Evolutionary conservation across 2,329 filamentous ascomycete genomes (phyloP).

Genomic region (Cladosporium sp.): DNA sequence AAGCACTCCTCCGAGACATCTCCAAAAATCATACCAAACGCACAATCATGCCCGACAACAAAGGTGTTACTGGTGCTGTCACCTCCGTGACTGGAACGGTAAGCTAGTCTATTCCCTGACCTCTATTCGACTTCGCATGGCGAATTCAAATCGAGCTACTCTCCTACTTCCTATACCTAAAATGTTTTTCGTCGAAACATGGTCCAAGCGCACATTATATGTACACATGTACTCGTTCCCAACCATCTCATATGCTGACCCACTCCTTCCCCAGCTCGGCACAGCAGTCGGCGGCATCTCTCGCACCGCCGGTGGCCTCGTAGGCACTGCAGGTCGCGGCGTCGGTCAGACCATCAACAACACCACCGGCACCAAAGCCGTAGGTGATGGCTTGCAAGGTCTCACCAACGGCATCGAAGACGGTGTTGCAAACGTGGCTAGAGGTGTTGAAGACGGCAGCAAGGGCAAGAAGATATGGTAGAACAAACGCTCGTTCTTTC

Average conservation of each 20-base stretch:
- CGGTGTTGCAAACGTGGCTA: conserved; percentile 33
- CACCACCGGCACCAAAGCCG: conserved; percentile 39
- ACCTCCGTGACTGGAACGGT: conserved; percentile 54
- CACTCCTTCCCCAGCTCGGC: conserved; percentile 29
- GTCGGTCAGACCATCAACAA: conserved; percentile 42
- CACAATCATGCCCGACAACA: conserved; percentile 22
- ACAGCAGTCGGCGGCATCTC: conserved; percentile 49
- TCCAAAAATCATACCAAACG: too few relatives aligned
- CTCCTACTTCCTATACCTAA: too few relatives aligned
- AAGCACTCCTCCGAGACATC: not conserved
- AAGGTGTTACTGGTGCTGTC: conserved; percentile 48
- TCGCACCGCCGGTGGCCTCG: conserved; percentile 50
- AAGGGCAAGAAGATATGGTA: conserved; percentile 36
- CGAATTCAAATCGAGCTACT: too few relatives aligned
- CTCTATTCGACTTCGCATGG: too few relatives aligned
- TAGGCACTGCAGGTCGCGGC: conserved; percentile 43
- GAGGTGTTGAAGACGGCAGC: conserved; percentile 41
- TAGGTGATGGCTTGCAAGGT: conserved; percentile 39
- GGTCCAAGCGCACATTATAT: too few relatives aligned
- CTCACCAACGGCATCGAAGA: conserved; percentile 40
- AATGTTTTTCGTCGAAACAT: too few relatives aligned
- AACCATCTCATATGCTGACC: too few relatives aligned
- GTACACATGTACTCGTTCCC: too few relatives aligned
- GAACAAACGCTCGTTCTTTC: not conserved
- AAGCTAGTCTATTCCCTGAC: conserved; percentile 11